Evolutionary conservation across 179 eudicot genomes (phyloP), one percentile per base, ranked within the genome.

Genomic region (Actinidia chinensis): DNA sequence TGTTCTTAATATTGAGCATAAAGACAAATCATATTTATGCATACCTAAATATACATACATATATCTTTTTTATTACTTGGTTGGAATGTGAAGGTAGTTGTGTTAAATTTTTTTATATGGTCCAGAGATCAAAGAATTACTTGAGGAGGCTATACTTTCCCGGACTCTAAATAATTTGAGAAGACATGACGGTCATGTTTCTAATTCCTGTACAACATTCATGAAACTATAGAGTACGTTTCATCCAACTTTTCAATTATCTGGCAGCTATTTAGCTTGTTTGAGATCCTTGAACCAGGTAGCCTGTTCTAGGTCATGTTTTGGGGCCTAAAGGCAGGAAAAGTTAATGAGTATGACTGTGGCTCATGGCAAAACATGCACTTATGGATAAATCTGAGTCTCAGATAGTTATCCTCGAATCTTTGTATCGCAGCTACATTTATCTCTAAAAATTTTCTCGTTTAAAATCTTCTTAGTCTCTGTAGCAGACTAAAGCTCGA

Each of bases 111-210:
- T 58, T 58, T 76, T 44, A n/a, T n/a, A n/a, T n/a, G n/a, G 77
- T 82, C 66, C 89, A 93, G 99, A 88, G 87, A 86, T 85, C 99
- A 47, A 88, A 64, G 99, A 95, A 79, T 79, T 95, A 80, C 90
- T 95, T 81, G 98, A 92, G 84, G 99, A 95, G 83, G 99, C 93
- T 40, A 79, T 92, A 79, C 90, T 95, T 25, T 89, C 99, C 56
- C 82, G 83, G 74, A 93, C 98, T 72, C 97, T 95, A 59, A 95
- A 95, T 84, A 87, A 73, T 54, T 86, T 95, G 71, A 89, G 97
- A 77, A 91, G 88, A 67, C 77, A 64, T 68, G 91, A 89, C 47
- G 77, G 77, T 79, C 83, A 81, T 44, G 36, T 76, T 55, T 82
- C 87, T 40, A 92, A 92, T 84, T 86, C 88, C 65, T 93, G 94